Percentiles rank a stretch among this genome's conserved stretches.
Evolutionary conservation across 1,284 basidiomycete species (phyloP).

Genomic region (Sanghuangporus sanghuang): DNA sequence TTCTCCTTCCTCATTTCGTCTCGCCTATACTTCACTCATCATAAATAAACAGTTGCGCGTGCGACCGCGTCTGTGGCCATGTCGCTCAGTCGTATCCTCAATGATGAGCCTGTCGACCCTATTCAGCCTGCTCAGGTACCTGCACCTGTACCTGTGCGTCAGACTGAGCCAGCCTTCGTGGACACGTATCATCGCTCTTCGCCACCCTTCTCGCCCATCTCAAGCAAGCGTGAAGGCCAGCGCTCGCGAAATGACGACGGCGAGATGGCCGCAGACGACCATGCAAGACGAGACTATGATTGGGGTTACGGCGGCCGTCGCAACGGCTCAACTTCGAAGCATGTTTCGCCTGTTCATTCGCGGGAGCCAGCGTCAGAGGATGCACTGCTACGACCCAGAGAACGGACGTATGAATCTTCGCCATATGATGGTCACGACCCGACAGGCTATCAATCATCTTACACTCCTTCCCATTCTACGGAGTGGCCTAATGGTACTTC

Average conservation of each 20-base stretch:
- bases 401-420: slow-evolving; percentile 6
- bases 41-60: not conserved
- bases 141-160: slow-evolving; percentile 14
- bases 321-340: slow-evolving; percentile 5
- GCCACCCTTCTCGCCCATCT: slow-evolving; percentile 3
- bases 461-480: not conserved
- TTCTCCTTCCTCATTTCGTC: not conserved
- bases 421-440: slow-evolving; percentile 8
- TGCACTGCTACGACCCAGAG: slow-evolving; percentile 2
- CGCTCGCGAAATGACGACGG: not conserved
- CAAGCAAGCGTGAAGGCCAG: not conserved
- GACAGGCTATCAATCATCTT: not conserved
- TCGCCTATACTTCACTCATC: not conserved
- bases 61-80: slow-evolving; percentile 18
- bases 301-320: slow-evolving; percentile 7
- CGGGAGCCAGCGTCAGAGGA: slow-evolving; percentile 10
- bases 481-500: slow-evolving; percentile 1
- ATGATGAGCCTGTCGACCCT: slow-evolving; percentile 23
- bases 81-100: slow-evolving; percentile 30
- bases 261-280: not conserved
- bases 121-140: slow-evolving; percentile 10
- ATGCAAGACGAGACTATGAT: not conserved
- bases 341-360: slow-evolving; percentile 8
- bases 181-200: slow-evolving; percentile 14
- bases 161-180: slow-evolving; percentile 8